Evolutionary conservation across 495 filamentous ascomycete species (phyloP), one percentile per base, ranked within the genome.

Genomic region (Trichoderma orchidacearum): DNA sequence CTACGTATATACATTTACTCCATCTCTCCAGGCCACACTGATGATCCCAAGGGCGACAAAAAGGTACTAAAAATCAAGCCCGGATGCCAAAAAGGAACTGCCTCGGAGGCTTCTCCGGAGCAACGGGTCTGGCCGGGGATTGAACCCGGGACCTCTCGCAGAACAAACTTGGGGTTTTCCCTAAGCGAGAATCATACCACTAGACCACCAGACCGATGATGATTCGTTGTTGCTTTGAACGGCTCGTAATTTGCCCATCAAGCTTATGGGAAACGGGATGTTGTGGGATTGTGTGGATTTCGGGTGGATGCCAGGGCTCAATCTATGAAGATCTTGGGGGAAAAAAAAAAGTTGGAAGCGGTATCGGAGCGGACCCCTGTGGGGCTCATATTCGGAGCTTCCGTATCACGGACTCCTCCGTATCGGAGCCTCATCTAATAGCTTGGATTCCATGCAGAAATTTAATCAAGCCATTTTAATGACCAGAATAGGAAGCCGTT

Each of bases 161-260:
- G n/a, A n/a, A 48, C 1, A 6, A 27, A 48, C 41, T 48, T 48
- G 3, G 41, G 41, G 41, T 48, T 48, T 25, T 48, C 41, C 41
- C 41, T 48, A 48, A 48, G 41, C 41, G 41, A 48, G 41, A 48
- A 48, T 48, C 41, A 48, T 48, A 48, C 41, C 41, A 48, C 41
- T 48, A 48, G 41, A 48, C 41, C 41, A 48, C 41, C 41, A 48
- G 41, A 48, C 41, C 41, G 21, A 27, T 48, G 34, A 36, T 41
- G 3, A 21, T 41, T 41, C 11, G 38, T 23, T 45, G 38, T 7
- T 45, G 38, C 1, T 8, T 9, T 17, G 17, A 45, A 7, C 38
- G 11, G 38, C 5, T 23, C 18, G 38, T 45, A 25, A 23, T 45
- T 6, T 4, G 38, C 38, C 12, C 38, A 45, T 45, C 38, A 45